phyloP scores from a whole-genome alignment of 2,329 filamentous ascomycete species.

The Grosmannia huntii region DNA sequence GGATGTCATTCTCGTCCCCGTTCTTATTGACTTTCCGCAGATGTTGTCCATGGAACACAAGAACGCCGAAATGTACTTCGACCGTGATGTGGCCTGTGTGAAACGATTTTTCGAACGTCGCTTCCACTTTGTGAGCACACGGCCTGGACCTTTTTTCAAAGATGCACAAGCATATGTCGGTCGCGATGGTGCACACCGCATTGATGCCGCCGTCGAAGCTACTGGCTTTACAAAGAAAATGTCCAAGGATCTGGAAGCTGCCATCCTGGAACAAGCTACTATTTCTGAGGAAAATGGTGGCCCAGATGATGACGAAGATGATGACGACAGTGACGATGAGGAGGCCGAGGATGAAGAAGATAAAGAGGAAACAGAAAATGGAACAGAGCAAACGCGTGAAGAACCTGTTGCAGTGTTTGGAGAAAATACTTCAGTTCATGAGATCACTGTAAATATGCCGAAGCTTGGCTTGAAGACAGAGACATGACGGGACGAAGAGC shows the following conservation, averaged over 20 bases:
- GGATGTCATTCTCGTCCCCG: slow-evolving; percentile 44
- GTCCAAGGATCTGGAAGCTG: slow-evolving; percentile 82
- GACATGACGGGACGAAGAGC: not conserved
- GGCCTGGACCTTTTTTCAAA: slow-evolving; percentile 72
- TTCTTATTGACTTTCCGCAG: slow-evolving; percentile 95
- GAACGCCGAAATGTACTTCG: slow-evolving; percentile 96
- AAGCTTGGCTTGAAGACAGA: not conserved
- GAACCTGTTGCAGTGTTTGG: not conserved
- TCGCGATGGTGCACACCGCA: slow-evolving; percentile 49
- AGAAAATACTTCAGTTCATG: not conserved
- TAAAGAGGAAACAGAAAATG: not conserved
- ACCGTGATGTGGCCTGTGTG: slow-evolving; percentile 88
- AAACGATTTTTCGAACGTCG: slow-evolving; percentile 86
- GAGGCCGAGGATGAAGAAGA: not conserved
- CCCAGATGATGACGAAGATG: slow-evolving; percentile 17
- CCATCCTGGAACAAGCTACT: slow-evolving; percentile 67
- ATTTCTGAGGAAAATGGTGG: slow-evolving; percentile 19
- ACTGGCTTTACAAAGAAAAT: slow-evolving; percentile 96
- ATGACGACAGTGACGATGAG: slow-evolving; percentile 15
- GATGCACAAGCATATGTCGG: slow-evolving; percentile 66
- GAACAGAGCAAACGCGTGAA: not conserved
- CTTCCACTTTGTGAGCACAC: slow-evolving; percentile 75
- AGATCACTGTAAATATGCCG: slow-evolving; percentile 3
- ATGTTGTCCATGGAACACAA: slow-evolving; percentile 92
- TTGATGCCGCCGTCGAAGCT: slow-evolving; percentile 83